phyloP scores from a whole-genome alignment of 2,329 filamentous ascomycete species.

The Epichloe typhina region DNA sequence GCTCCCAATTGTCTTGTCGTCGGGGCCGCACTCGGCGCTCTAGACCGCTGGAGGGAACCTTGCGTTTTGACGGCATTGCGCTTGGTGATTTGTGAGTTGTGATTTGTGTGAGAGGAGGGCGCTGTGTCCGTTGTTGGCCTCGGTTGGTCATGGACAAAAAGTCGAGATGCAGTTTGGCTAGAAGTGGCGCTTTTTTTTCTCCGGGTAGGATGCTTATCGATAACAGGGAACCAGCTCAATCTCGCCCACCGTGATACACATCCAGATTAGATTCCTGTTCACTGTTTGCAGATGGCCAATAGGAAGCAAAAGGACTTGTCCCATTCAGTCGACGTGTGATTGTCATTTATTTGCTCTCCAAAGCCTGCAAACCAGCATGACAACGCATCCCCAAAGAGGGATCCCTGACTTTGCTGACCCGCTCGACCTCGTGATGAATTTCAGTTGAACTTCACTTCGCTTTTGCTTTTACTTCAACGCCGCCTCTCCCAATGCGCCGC shows the following conservation, averaged over 20 bases:
- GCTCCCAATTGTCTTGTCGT: conserved; percentile 30
- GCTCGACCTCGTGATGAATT: too few relatives aligned
- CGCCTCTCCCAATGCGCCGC: not conserved
- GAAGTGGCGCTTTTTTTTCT: not conserved
- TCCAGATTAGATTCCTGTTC: too few relatives aligned
- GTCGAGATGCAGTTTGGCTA: conserved; percentile 8
- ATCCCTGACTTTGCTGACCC: too few relatives aligned
- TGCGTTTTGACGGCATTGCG: conserved; percentile 26
- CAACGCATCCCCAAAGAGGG: too few relatives aligned
- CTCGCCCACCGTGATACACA: too few relatives aligned
- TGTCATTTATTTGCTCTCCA: too few relatives aligned
- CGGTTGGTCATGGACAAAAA: not conserved
- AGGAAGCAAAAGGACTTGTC: not conserved
- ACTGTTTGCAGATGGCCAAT: too few relatives aligned
- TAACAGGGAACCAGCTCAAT: not conserved
- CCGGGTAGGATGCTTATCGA: conserved; percentile 3
- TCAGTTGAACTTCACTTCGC: too few relatives aligned
- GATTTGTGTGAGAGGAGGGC: not conserved
- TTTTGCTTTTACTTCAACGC: too few relatives aligned
- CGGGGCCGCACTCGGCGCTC: conserved; percentile 31
- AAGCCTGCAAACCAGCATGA: too few relatives aligned
- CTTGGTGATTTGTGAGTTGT: not conserved
- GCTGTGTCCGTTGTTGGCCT: not conserved
- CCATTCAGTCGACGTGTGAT: too few relatives aligned
- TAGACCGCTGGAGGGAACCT: conserved; percentile 22